phyloP scores from a whole-genome alignment of 805 yeast species.

The Spathaspora boniae region DNA sequence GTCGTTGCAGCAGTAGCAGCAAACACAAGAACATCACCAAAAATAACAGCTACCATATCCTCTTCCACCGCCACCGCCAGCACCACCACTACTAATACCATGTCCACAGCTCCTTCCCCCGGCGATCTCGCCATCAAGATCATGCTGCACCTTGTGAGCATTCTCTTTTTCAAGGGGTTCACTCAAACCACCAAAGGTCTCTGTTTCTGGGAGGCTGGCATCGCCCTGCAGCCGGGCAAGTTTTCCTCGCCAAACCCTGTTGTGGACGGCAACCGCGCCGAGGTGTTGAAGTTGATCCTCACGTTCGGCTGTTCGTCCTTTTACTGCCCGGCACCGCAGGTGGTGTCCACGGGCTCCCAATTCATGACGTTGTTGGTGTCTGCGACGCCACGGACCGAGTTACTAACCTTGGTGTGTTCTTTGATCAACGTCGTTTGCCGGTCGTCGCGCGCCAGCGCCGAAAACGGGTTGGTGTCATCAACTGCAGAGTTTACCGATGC shows the following conservation, averaged over 20 bases:
- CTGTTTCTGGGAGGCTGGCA: constrained; percentile 81
- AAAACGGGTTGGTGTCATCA: constrained; percentile 42
- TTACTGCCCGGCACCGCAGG: constrained; percentile 42
- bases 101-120: not conserved
- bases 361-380: constrained; percentile 56
- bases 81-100: not conserved
- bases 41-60: not conserved
- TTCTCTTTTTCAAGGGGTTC: constrained; percentile 58
- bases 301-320: constrained; percentile 56
- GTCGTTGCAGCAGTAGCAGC: not conserved
- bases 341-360: constrained; percentile 54
- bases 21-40: not conserved
- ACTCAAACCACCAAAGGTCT: constrained; percentile 31
- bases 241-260: constrained; percentile 22
- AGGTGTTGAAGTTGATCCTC: constrained; percentile 58
- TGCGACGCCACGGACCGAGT: constrained; percentile 45
- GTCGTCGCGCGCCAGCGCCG: constrained; percentile 37
- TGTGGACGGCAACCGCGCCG: constrained; percentile 63
- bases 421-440: constrained; percentile 62
- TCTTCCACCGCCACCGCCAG: no score
- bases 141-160: constrained; percentile 27
- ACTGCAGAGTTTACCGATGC: constrained; percentile 34
- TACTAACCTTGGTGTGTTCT: constrained; percentile 60
- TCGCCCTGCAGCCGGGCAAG: constrained; percentile 48
- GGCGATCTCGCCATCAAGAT: constrained; percentile 11